phyloP scores from a whole-genome alignment of 768 basidiomycete genomes.

The Suillus fuscotomentosus region DNA sequence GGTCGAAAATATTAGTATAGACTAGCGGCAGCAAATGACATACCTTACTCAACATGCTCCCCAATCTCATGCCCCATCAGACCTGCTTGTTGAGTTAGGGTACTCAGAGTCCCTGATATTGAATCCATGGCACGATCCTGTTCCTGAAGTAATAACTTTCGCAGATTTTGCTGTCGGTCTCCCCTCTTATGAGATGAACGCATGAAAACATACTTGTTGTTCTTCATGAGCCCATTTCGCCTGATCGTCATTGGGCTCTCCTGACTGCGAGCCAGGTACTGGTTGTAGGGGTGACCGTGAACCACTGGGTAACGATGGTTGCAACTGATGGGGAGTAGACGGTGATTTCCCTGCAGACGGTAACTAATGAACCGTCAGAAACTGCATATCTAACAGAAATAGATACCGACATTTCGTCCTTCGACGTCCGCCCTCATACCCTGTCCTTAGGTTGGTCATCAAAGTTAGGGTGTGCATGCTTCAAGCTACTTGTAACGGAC shows the following conservation, averaged over 20 bases:
- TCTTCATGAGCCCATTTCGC: constrained; percentile 83
- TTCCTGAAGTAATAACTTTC: constrained; percentile 77
- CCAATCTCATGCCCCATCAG: constrained; percentile 91
- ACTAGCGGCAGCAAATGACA: constrained; percentile 11
- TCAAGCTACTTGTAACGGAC: constrained; percentile 43
- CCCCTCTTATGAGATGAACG: background rate
- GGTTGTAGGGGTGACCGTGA: constrained; percentile 16
- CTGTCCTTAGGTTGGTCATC: constrained; percentile 50
- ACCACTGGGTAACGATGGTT: constrained; percentile 19
- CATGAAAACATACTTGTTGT: constrained; percentile 59
- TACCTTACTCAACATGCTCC: constrained; percentile 86
- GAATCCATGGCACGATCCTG: constrained; percentile 90
- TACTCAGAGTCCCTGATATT: constrained; percentile 83
- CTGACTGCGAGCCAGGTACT: constrained; percentile 12
- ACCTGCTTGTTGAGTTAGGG: constrained; percentile 86
- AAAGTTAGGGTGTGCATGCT: constrained; percentile 14
- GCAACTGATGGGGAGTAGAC: constrained; percentile 13
- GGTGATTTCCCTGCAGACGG: constrained; percentile 1
- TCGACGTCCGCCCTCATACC: constrained; percentile 70
- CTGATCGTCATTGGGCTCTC: constrained; percentile 58
- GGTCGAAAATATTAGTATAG: background rate
- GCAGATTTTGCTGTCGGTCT: background rate
- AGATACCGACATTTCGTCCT: background rate
- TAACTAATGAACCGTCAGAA: background rate
- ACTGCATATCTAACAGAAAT: background rate